phyloP scores from a whole-genome alignment of 2,329 filamentous ascomycete species.

The Ophiocordyceps robertsii region DNA sequence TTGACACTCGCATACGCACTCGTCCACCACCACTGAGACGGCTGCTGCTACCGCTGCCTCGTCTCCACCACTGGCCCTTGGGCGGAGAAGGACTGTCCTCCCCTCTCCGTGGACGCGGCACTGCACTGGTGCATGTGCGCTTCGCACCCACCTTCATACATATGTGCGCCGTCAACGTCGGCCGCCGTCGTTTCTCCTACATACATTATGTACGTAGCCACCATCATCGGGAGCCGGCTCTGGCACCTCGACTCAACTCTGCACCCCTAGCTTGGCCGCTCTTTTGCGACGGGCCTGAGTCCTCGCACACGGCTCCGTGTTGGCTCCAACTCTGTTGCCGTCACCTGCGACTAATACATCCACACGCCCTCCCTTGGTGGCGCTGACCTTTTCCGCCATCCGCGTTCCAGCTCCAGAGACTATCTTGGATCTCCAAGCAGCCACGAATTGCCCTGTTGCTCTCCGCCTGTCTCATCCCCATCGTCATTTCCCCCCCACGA shows the following conservation, averaged over 20 bases:
- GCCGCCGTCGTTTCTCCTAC: background rate
- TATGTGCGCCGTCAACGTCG: constrained; percentile 2
- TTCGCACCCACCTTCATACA: background rate
- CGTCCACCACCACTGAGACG: background rate
- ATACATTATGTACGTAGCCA: too few species aligned
- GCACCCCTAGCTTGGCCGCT: too few species aligned
- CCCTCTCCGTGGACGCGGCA: too few species aligned
- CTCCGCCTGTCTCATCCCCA: background rate
- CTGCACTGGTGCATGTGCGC: too few species aligned
- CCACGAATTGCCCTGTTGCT: background rate
- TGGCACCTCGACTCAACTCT: too few species aligned
- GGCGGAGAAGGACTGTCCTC: background rate
- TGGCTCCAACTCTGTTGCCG: too few species aligned
- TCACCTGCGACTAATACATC: background rate
- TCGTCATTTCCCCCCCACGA: background rate
- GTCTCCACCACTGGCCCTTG: background rate
- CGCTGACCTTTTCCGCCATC: background rate
- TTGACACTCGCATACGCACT: background rate
- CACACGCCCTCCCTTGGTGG: background rate
- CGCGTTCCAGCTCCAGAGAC: background rate
- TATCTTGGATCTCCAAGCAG: background rate
- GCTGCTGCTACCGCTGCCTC: background rate
- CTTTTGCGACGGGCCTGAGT: too few species aligned
- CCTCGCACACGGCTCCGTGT: too few species aligned
- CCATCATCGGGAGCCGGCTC: too few species aligned